Percentiles rank a stretch among this genome's conserved stretches.
phyloP scores from a whole-genome alignment of 257 asterid genomes.

The Solanum lycopersicoides region DNA sequence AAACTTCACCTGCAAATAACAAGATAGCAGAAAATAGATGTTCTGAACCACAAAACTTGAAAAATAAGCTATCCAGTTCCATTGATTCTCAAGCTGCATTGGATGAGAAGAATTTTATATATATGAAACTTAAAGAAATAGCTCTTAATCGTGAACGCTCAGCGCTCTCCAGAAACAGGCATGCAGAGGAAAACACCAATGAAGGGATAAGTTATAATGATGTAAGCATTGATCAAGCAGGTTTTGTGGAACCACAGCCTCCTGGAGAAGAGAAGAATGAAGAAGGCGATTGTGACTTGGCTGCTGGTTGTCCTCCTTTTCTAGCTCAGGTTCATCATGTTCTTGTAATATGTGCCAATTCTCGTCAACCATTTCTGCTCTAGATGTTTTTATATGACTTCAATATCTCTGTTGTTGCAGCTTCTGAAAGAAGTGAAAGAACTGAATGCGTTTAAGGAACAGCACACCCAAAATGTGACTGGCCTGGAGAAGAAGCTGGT shows the following conservation, averaged over 20 bases:
- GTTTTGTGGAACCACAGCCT: conserved; percentile 15
- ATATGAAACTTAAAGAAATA: conserved; percentile 50
- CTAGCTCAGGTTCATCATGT: conserved; percentile 39
- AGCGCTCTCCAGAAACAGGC: conserved; percentile 6
- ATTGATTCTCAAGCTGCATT: conserved; percentile 12
- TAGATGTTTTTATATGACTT: neutral
- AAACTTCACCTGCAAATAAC: conserved; percentile 6
- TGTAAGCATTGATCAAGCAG: conserved; percentile 10
- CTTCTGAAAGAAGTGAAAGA: conserved; percentile 40
- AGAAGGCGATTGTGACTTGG: conserved; percentile 19
- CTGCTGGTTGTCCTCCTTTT: conserved; percentile 23
- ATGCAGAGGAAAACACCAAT: conserved; percentile 15
- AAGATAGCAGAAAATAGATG: conserved; percentile 19
- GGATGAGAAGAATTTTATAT: conserved; percentile 32
- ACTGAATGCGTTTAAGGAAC: conserved; percentile 35
- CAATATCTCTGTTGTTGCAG: conserved; percentile 15
- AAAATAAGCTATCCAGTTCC: conserved; percentile 16
- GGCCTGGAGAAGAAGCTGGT: conserved; percentile 61
- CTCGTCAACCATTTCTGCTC: neutral
- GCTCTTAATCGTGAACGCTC: conserved; percentile 5
- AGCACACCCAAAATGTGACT: conserved; percentile 32
- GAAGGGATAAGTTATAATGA: conserved; percentile 17
- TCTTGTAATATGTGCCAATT: neutral
- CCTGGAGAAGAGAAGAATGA: conserved; percentile 10
- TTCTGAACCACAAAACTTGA: conserved; percentile 12